These are phyloP conservation scores for Hevea brasiliensis DNA, from an alignment of 345 rosid genomes.

Conservation along the genomic window DNA sequence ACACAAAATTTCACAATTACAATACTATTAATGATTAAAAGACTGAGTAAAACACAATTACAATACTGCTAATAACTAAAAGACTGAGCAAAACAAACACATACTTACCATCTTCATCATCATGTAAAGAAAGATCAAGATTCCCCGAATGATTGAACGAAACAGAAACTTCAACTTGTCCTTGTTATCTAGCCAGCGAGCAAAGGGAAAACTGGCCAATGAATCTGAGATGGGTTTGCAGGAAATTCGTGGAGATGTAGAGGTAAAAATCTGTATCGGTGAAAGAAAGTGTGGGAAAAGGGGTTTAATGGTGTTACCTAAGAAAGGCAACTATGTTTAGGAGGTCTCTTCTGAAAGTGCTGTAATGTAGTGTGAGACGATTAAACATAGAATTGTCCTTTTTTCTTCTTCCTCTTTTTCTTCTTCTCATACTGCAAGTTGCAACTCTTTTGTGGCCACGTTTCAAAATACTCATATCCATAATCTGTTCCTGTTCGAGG, in stretches of 20 bases:
- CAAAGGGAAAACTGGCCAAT: background rate
- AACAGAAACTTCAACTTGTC: slow-evolving; percentile 50
- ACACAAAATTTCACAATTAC: no score
- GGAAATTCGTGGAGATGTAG: slow-evolving; percentile 31
- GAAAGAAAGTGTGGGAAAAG: slow-evolving; percentile 37
- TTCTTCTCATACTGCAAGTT: no score
- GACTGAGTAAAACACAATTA: no score
- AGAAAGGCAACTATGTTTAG: slow-evolving; percentile 3
- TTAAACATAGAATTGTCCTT: background rate
- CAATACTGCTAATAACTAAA: no score
- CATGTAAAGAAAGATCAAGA: slow-evolving; percentile 63
- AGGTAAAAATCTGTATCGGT: slow-evolving; percentile 16
- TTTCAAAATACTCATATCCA: no score
- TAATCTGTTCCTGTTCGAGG: no score
- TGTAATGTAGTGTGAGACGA: background rate
- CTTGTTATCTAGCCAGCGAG: slow-evolving; percentile 17
- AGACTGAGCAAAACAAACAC: background rate
- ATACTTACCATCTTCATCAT: slow-evolving; percentile 45
- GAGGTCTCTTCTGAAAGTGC: background rate
- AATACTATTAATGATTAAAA: background rate
- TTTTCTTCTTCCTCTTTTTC: no score
- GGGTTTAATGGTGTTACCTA: slow-evolving; percentile 41
- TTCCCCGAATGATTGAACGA: slow-evolving; percentile 83
- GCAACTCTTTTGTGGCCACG: no score
- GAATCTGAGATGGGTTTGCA: slow-evolving; percentile 38